Evolutionary conservation across 441 rosid species (phyloP), one percentile per base, ranked within the genome.

Genomic region (Dalechampia spathulata): DNA sequence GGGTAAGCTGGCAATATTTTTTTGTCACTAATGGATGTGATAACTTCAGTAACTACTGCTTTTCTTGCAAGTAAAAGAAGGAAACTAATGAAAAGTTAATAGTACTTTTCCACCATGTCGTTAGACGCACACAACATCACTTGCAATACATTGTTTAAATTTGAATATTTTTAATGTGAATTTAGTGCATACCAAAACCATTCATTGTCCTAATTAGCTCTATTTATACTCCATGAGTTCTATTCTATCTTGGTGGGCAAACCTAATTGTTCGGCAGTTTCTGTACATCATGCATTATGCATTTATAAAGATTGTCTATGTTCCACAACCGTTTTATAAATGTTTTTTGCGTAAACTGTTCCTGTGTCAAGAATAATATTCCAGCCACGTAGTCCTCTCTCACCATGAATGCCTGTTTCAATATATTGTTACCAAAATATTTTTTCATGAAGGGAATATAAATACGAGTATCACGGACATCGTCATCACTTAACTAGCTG

Each of bases 1-100:
- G 92, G 91, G 96, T 83, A 59, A 72, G 87, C 71, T 60, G 11
- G n/a, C 19, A 22, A n/a, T 53, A 38, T 21, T 19, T 55, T 12
- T 28, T 16, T n/a, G n/a, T 4, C 20, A 27, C 19, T 52, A 15
- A 23, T 58, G 45, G 36, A 49, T 22, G 44, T 45, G 32, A 50
- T 39, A 14, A 38, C 3, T 12, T 38, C 46, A 36, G 39, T 5
- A 5, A 36, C 12, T 13, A 36, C 7, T 49, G 12, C 52, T 27
- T 14, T 48, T 9, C 12, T 11, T 28, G n/a, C 34, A 30, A 3
- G 4, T 30, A 3, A 30, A 30, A 3, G 8, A 30, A 30, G 34
- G 4, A 30, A 30, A 30, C 34, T 23, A 6, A 23, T 14, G 1
- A 42, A 42, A 17, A 19, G 7, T 1, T 42, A n/a, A 42, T 16